phyloP scores from a whole-genome alignment of 305 asterid genomes.

The Solanum aculeatissimum region DNA sequence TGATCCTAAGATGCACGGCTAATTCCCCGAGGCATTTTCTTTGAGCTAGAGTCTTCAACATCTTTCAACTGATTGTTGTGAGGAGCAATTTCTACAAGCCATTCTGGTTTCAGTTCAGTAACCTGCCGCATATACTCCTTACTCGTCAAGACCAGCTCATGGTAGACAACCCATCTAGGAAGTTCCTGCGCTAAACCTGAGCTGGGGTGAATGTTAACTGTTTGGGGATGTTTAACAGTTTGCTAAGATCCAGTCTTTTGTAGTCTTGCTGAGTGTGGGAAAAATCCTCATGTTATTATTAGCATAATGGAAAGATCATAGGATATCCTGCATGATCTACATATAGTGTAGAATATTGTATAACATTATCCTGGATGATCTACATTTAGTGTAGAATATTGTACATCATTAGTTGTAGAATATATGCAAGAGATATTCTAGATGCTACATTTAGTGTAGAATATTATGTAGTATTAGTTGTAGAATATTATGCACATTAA shows the following conservation, averaged over 20 bases:
- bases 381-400: no score
- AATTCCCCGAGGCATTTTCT: not conserved
- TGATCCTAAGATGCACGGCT: not conserved
- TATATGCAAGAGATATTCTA: no score
- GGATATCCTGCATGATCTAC: no score
- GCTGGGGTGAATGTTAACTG: slow-evolving; percentile 86
- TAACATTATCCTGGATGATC: no score
- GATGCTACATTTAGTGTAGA: no score
- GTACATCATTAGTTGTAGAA: no score
- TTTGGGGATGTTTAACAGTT: slow-evolving; percentile 75
- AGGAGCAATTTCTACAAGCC: not conserved
- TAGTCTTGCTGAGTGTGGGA: slow-evolving; percentile 73
- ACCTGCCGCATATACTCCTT: not conserved
- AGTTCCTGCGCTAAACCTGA: slow-evolving; percentile 54
- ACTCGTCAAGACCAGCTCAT: not conserved
- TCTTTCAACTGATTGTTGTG: not conserved
- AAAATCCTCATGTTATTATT: slow-evolving; percentile 72
- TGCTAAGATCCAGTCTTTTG: slow-evolving; percentile 77
- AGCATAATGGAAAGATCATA: no score
- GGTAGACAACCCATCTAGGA: not conserved
- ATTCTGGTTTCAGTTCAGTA: not conserved
- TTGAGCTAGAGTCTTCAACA: not conserved
- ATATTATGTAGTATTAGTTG: no score
- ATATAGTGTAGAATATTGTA: no score
- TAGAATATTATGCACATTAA: no score